phyloP scores from a whole-genome alignment of 176 grass and related monocot species.

The Oryza coarctata region DNA sequence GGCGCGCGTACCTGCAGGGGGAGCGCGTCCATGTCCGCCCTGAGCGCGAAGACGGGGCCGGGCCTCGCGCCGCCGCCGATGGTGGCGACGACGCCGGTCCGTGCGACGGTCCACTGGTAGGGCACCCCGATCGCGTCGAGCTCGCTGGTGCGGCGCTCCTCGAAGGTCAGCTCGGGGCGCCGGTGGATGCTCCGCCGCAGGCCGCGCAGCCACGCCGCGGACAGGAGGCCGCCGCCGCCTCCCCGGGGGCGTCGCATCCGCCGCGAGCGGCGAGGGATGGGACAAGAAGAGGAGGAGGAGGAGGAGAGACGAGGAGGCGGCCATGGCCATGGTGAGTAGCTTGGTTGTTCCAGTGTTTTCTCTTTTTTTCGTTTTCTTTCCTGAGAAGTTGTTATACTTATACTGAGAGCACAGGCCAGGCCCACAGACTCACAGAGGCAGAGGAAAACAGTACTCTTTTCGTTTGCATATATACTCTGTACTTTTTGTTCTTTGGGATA shows the following conservation, averaged over 20 bases:
- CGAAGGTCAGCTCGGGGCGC: slow-evolving; percentile 62
- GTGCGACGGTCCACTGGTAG: slow-evolving; percentile 57
- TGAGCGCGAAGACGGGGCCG: slow-evolving; percentile 42
- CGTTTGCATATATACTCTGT: too few relatives aligned
- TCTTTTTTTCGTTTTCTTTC: too few relatives aligned
- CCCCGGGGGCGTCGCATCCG: too few relatives aligned
- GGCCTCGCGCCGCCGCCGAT: slow-evolving; percentile 26
- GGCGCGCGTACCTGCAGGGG: slow-evolving; percentile 42
- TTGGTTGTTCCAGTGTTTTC: too few relatives aligned
- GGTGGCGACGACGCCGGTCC: slow-evolving; percentile 57
- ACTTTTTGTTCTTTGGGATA: too few relatives aligned
- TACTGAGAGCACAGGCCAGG: too few relatives aligned
- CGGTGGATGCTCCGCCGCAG: slow-evolving; percentile 53
- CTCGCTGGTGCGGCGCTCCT: slow-evolving; percentile 57
- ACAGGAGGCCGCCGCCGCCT: too few relatives aligned
- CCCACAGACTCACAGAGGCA: too few relatives aligned
- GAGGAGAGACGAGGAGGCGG: not conserved
- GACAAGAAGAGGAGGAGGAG: not conserved
- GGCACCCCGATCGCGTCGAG: slow-evolving; percentile 48
- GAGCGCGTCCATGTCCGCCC: slow-evolving; percentile 82
- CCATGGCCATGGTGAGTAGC: not conserved
- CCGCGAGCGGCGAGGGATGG: not conserved
- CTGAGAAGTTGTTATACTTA: too few relatives aligned
- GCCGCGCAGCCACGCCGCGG: slow-evolving; percentile 47
- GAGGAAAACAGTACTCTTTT: too few relatives aligned